Base-by-base conservation (phyloP, 2,329 filamentous ascomycete species). In the Chaetomium sp. region DNA sequence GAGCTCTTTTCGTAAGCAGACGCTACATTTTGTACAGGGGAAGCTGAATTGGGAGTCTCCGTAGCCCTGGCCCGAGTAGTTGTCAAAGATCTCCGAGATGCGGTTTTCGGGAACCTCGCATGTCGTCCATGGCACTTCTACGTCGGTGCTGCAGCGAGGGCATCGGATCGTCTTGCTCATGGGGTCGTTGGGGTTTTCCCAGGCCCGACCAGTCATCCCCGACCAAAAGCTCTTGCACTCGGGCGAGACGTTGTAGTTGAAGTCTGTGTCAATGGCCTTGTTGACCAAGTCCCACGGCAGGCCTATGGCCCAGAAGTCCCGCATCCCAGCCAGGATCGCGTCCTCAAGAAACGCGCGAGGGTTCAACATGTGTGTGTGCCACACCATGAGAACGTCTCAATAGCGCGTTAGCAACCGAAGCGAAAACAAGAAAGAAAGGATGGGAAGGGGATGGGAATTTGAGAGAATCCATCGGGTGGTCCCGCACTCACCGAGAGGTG, bases 361-460 rank as follows among this genome's bases (percentile, higher is more conserved):
- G 62, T 91, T 91, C 3, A 92, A 79, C 81, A 89, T 86, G 65
- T 89, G 88, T 0, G 86, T 74, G 68, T 92, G 88, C 84, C 86
- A 88, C 0, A 91, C 84, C 85, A 91, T 88, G 19, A 91, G 70
- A 0, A 91, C 81, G 70, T 91, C 88, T 76, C 68, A 19, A 12
- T 71, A 11, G 68, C 40, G 62, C 63, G 38, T 38, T 33, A 62
- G 43, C 37, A 42, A 6, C 6, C 42, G 58, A 5, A 3, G 36
- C 4, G 40, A 19, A 6, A 27, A 27, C 19, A 27, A 27, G 19
- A 27, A 3, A 27, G 19, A 27, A 27, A 3, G 19, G 19, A 27
- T 27, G 19, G 19, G 19, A 27, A 27, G 3, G 19, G 19, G 19
- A 27, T 27, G 19, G 19, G 6, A 40, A 3, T 5, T 4, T 3